A percentile compares a stretch with the other conserved stretches of the same genome.
phyloP scores from a whole-genome alignment of 148 eudicot genomes.

The Rhododendron molle region DNA sequence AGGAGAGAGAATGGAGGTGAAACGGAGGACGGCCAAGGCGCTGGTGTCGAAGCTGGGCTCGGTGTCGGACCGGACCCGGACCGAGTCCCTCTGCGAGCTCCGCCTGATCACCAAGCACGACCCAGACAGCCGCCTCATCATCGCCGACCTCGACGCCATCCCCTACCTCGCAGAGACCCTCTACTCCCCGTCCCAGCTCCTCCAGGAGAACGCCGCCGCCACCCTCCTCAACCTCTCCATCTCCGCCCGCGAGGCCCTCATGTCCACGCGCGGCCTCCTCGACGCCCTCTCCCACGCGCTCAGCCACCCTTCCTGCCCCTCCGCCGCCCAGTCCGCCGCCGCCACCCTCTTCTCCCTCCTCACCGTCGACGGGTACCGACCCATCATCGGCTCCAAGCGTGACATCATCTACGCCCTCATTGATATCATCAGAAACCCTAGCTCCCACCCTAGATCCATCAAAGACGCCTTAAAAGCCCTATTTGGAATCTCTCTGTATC shows the following conservation, averaged over 20 bases:
- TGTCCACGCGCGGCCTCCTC: constrained; percentile 56
- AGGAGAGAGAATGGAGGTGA: constrained; percentile 34
- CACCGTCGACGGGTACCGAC: constrained; percentile 38
- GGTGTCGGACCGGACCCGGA: constrained; percentile 68
- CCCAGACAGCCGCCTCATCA: constrained; percentile 54
- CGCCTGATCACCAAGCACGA: constrained; percentile 65
- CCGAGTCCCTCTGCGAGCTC: constrained; percentile 75
- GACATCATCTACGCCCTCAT: constrained; percentile 61
- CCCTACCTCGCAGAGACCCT: constrained; percentile 63
- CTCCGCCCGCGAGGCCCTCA: constrained; percentile 39
- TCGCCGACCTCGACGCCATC: constrained; percentile 64
- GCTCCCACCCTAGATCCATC: constrained; percentile 37
- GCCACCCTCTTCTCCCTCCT: constrained; percentile 59
- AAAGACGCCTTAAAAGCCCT: constrained; percentile 73
- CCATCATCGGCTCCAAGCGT: constrained; percentile 65
- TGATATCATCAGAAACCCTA: constrained; percentile 40
- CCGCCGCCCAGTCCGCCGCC: constrained; percentile 60
- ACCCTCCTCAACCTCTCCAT: constrained; percentile 75
- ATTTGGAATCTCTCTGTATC: constrained; percentile 57
- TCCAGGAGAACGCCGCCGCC: constrained; percentile 79
- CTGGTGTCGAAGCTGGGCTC: constrained; percentile 60
- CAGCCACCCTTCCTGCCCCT: constrained; percentile 32
- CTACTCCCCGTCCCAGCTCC: constrained; percentile 36
- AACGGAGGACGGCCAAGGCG: constrained; percentile 35
- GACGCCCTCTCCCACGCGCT: constrained; percentile 77